These are phyloP conservation scores for Ophiostoma ips DNA, from an alignment of 2,329 filamentous ascomycete genomes.

Conservation along the genomic window DNA sequence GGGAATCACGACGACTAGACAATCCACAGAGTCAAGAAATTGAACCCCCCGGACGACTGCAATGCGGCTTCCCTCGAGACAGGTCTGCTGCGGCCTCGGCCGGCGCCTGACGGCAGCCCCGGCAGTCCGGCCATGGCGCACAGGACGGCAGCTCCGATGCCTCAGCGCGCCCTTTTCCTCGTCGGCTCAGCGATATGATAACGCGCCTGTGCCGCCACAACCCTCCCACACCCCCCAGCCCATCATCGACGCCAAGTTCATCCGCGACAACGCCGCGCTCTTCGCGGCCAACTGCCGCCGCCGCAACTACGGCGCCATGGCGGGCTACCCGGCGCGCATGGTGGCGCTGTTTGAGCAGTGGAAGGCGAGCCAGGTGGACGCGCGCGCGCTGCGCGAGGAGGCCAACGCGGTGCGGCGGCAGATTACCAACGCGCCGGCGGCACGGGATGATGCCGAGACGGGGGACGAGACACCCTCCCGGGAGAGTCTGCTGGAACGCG, in stretches of 20 bases:
- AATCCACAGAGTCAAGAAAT: neutral
- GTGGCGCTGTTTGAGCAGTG: conserved; percentile 40
- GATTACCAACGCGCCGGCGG: conserved; percentile 37
- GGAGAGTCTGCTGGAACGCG: conserved; percentile 43
- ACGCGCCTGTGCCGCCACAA: no score
- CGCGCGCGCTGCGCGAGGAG: conserved; percentile 47
- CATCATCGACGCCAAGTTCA: conserved; percentile 72
- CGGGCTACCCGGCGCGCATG: conserved; percentile 42
- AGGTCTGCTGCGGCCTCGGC: neutral
- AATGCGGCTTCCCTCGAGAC: neutral
- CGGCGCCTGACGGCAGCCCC: neutral
- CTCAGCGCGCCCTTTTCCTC: neutral
- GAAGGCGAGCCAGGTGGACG: conserved; percentile 45
- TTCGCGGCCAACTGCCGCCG: conserved; percentile 73
- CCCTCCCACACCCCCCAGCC: conserved; percentile 47
- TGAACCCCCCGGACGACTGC: neutral
- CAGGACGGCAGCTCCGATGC: no score
- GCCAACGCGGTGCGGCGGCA: conserved; percentile 50
- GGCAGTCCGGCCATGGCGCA: no score
- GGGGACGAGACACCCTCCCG: neutral
- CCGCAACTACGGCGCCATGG: conserved; percentile 59
- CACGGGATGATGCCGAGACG: conserved; percentile 28
- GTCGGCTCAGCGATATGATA: no score
- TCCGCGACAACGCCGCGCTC: conserved; percentile 68
- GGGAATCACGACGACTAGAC: no score